Evolutionary conservation across 768 basidiomycete genomes (phyloP).

Genomic region (Mycena indigotica): DNA sequence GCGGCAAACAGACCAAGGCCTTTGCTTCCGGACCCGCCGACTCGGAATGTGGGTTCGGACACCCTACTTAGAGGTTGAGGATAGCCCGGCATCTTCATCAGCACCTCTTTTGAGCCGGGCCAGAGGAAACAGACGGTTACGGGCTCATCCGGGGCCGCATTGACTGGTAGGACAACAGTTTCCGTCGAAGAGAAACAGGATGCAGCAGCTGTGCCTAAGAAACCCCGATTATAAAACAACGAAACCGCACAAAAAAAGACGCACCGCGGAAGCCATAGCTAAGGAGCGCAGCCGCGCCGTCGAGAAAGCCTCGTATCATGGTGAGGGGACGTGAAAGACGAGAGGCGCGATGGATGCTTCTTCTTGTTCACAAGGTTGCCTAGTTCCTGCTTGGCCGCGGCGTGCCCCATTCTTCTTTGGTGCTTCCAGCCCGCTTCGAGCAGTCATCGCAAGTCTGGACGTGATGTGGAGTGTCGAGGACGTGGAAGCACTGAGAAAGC

Average conservation of each 20-base stretch:
- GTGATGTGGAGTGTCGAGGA: too few species aligned
- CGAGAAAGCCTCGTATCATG: constrained; percentile 3
- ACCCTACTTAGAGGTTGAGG: neutral
- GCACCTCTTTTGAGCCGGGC: neutral
- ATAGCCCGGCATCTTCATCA: neutral
- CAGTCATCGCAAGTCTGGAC: too few species aligned
- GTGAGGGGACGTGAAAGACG: neutral
- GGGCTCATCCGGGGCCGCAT: neutral
- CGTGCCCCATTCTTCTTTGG: too few species aligned
- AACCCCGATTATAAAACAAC: neutral
- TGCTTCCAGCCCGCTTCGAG: too few species aligned
- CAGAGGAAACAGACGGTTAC: neutral
- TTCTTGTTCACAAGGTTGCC: too few species aligned
- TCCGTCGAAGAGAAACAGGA: neutral
- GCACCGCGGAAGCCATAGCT: too few species aligned
- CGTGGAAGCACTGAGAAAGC: too few species aligned
- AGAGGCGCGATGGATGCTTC: too few species aligned
- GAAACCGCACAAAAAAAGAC: too few species aligned
- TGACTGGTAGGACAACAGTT: neutral
- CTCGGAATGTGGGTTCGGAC: neutral
- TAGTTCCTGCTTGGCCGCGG: too few species aligned
- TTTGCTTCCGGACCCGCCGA: constrained; percentile 7
- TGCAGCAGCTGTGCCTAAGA: neutral
- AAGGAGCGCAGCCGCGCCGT: neutral
- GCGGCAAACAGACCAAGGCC: constrained; percentile 19